Evolutionary conservation across 1,139 yeast species (phyloP).

Genomic region (Pichia norvegensis): DNA sequence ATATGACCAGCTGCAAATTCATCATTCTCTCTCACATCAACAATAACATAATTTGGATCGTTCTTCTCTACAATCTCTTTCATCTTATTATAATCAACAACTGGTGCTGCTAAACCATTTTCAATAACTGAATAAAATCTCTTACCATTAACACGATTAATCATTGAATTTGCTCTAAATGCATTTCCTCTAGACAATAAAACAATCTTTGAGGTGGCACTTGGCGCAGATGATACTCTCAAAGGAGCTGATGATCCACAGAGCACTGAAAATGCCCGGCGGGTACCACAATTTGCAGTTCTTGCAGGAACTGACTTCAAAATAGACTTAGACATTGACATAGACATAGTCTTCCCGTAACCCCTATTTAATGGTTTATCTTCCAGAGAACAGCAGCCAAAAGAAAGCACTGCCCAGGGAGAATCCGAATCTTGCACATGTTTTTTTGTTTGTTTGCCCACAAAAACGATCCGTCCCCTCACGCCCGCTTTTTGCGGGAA

Average conservation of each 20-base stretch:
- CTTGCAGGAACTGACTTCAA: not conserved
- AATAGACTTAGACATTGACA: not conserved
- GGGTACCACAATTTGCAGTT: not conserved
- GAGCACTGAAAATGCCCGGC: not conserved
- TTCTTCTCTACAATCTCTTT: conserved; percentile 17
- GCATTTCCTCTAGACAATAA: not conserved
- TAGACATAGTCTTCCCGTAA: too few species aligned
- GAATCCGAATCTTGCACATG: not conserved
- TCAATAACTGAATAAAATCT: conserved; percentile 16
- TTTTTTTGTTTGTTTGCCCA: too few species aligned
- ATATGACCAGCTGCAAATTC: conserved; percentile 68
- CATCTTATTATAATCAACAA: conserved; percentile 22
- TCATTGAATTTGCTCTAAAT: not conserved
- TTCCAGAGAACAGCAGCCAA: too few species aligned
- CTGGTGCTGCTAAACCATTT: conserved; percentile 25
- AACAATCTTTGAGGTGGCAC: not conserved
- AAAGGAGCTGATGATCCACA: not conserved
- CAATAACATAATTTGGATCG: conserved; percentile 37
- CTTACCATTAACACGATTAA: not conserved
- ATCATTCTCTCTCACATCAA: conserved; percentile 88
- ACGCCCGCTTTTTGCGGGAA: too few species aligned
- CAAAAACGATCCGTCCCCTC: too few species aligned
- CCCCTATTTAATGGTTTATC: too few species aligned
- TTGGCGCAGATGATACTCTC: not conserved
- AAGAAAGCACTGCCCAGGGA: not conserved